phyloP scores from a whole-genome alignment of 306 rosid genomes.

The Castanopsis chinensis region DNA sequence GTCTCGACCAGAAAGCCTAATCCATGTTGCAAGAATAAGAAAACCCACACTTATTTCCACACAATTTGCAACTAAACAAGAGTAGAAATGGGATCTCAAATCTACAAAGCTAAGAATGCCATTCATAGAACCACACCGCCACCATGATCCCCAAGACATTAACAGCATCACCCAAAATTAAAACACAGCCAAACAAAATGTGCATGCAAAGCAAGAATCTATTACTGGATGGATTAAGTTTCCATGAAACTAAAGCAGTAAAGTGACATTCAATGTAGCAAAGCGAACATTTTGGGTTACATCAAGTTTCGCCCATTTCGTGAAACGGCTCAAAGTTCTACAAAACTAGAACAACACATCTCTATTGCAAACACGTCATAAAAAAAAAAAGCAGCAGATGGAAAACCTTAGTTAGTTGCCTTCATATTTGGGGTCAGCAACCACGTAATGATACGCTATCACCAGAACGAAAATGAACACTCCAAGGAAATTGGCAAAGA shows the following conservation, averaged over 20 bases:
- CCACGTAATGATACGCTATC: constrained; percentile 79
- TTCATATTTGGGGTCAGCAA: constrained; percentile 89
- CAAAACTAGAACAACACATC: constrained; percentile 29
- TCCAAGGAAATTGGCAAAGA: constrained; percentile 91
- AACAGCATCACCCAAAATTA: neutral
- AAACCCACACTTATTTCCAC: neutral
- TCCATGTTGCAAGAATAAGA: neutral
- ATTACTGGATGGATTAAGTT: neutral
- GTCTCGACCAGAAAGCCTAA: neutral
- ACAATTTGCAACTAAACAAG: neutral
- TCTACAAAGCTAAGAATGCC: neutral
- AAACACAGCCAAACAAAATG: neutral
- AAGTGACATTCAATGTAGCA: neutral
- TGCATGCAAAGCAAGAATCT: neutral
- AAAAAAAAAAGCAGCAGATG: neutral
- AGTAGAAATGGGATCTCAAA: neutral
- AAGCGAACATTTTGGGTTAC: constrained; percentile 17
- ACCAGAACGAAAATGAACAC: constrained; percentile 77
- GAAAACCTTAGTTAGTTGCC: constrained; percentile 43
- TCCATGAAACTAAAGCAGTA: neutral
- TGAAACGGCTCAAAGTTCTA: constrained; percentile 28
- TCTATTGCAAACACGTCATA: constrained; percentile 1
- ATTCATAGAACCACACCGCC: neutral
- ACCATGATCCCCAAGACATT: neutral
- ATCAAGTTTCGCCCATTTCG: constrained; percentile 27